Evolutionary conservation across 1,284 basidiomycete species (phyloP), one percentile per base, ranked within the genome.

Genomic region (Cutaneotrichosporon cutaneum): DNA sequence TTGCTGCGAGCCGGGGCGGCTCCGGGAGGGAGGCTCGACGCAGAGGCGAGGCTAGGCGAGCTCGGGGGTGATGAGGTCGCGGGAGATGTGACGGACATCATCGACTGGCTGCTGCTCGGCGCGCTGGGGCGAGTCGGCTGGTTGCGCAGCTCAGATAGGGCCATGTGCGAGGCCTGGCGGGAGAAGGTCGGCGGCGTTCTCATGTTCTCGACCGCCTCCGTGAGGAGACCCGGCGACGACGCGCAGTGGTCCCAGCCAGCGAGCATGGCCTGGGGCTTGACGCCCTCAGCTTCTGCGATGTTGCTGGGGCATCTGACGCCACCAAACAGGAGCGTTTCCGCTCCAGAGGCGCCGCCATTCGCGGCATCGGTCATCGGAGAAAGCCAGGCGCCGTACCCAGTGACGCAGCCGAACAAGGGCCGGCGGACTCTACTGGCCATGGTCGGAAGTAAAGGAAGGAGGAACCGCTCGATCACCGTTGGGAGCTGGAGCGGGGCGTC

Each of bases 381-480:
- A 32, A 66, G 48, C 71, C 68, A 70, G 4, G 59, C 61, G 11
- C 63, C 61, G 13, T 64, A 53, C n/a, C 70, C 59, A 11, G 68
- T 60, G 56, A 69, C 62, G 55, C 59, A 63, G 2, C 66, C 66
- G 50, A 70, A 70, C 8, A 72, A 45, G 13, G 69, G 60, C 22
- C 67, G 62, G 11, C 61, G 56, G 18, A 67, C 64, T 21, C 69
- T 60, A 24, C 26, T 7, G 8, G 47, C 42, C 54, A 65, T 52
- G 1, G 61, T 57, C 6, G 67, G 65, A 1, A 69, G 54, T 44
- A 74, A 60, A 0, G 71, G 70, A 9, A 74, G 56, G 10, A 77
- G 64, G 69, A 74, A 75, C 35, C 62, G 69, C 54, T 77, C 73
- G 51, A 77, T 68, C 26, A 76, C 69, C 2, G 64, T 62, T 0